These are phyloP conservation scores for Truncatella angustata DNA, from an alignment of 2,329 filamentous ascomycete species.

Conservation along the genomic window DNA sequence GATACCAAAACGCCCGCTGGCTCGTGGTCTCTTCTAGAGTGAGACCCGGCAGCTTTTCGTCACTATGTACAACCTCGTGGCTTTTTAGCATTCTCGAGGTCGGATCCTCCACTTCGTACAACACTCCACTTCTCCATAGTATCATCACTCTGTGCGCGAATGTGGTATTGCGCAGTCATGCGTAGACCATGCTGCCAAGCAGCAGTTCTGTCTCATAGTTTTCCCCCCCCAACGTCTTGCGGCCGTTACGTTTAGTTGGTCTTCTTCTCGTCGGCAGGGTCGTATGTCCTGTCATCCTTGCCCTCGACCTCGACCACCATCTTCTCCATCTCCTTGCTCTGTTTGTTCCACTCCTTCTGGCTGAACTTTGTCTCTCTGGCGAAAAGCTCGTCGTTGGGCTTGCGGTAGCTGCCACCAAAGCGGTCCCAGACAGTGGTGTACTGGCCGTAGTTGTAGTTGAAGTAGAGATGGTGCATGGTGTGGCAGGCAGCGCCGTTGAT, in stretches of 20 bases:
- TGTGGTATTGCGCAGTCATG: too few relatives aligned
- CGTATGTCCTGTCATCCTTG: conserved; percentile 50
- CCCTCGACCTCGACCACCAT: conserved; percentile 71
- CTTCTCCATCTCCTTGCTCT: conserved; percentile 72
- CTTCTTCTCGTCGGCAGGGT: conserved; percentile 43
- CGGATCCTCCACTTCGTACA: too few relatives aligned
- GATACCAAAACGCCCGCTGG: not conserved
- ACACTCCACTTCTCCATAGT: too few relatives aligned
- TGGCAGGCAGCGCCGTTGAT: conserved; percentile 96
- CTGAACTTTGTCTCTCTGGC: conserved; percentile 83
- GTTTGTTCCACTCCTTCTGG: conserved; percentile 73
- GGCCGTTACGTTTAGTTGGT: too few relatives aligned
- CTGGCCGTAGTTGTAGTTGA: conserved; percentile 92
- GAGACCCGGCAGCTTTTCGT: not conserved
- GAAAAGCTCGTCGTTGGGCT: conserved; percentile 84
- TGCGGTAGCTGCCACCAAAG: conserved; percentile 79
- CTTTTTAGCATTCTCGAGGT: not conserved
- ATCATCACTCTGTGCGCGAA: too few relatives aligned
- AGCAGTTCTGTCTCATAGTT: too few relatives aligned
- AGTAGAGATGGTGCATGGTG: conserved; percentile 84
- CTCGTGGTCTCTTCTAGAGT: not conserved
- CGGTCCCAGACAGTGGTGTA: conserved; percentile 93
- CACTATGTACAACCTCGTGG: not conserved
- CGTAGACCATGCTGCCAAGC: too few relatives aligned
- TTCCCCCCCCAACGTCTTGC: too few relatives aligned